Evolutionary conservation across 257 asterid genomes (phyloP), one percentile per base, ranked within the genome.

Genomic region (Linderniella brevidens): DNA sequence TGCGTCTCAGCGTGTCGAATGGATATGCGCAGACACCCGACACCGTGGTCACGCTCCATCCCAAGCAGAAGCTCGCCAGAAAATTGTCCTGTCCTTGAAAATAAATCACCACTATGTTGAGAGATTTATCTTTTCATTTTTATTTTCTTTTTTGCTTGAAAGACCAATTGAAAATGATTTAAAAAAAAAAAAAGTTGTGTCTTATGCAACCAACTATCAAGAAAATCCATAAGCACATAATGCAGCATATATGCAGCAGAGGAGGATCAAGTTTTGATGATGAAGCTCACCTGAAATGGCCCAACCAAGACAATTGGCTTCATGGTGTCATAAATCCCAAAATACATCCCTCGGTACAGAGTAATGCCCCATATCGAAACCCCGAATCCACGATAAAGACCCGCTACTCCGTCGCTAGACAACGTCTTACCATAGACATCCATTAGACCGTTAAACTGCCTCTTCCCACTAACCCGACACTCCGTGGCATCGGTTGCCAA

Each of bases 11-110:
- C 37, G 98, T 88, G 64, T 88, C 98, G 56, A 84, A 88, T 36
- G 98, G 98, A 62, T 84, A 88, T 50, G 92, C 93, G 62, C 96
- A 80, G 37, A 80, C 75, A 60, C 96, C 98, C 37, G 94, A 84
- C 64, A 75, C 57, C 52, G 93, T 78, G 44, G 97, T 87, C 64
- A 80, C 78, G 51, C 90, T 69, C 98, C 98, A 88, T 29, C 98
- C 98, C 74, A 88, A 66, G 62, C 69, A 60, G 57, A 88, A 84
- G 74, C 95, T 72, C 55, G 98, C 98, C 14, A 79, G 37, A 63
- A 88, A 88, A 56, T 69, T 84, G 75, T 79, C 94, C 95, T 88
- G 86, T 58, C 65, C 54, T 52, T 59, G 49, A 38, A 37, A 58
- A 49, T 59, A 62, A 57, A 52, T 25, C n/a, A n/a, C n/a, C n/a